Evolutionary conservation across 1,284 basidiomycete genomes (phyloP).

Genomic region (Heliocybe sulcata): DNA sequence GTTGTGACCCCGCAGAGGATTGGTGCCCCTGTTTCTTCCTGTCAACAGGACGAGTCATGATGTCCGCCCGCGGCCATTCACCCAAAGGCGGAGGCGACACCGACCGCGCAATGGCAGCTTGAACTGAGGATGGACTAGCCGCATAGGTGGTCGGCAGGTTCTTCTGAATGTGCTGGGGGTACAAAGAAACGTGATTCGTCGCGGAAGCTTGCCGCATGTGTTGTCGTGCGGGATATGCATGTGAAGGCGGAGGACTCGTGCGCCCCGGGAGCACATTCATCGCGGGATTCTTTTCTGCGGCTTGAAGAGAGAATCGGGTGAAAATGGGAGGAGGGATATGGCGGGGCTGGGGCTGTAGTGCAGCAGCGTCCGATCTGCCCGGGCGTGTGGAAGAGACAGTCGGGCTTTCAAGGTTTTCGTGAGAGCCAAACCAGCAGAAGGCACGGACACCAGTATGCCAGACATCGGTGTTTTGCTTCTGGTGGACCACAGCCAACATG

Average conservation of each 20-base stretch:
- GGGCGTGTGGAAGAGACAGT: neutral
- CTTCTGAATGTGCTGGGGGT: neutral
- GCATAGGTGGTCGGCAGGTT: neutral
- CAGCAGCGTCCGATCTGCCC: neutral
- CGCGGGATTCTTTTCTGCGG: neutral
- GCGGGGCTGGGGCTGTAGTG: neutral
- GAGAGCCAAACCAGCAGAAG: slow-evolving; percentile 28
- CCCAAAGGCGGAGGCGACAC: neutral
- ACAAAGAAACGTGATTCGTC: neutral
- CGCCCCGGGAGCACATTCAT: neutral
- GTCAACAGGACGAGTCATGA: neutral
- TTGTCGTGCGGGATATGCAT: neutral
- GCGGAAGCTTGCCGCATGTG: neutral
- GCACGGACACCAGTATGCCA: slow-evolving; percentile 46
- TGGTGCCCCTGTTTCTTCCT: neutral
- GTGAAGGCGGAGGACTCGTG: neutral
- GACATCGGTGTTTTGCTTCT: slow-evolving; percentile 33
- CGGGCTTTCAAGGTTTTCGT: neutral
- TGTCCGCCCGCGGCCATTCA: slow-evolving; percentile 1
- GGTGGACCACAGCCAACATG: slow-evolving; percentile 25
- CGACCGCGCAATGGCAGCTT: neutral
- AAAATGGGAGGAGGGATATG: neutral
- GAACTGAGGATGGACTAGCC: neutral
- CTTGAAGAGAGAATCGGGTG: neutral
- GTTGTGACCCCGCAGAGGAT: neutral